Base-by-base conservation (phyloP, 371 early-diverging fungal species). In the Apophysomyces elegans region DNA sequence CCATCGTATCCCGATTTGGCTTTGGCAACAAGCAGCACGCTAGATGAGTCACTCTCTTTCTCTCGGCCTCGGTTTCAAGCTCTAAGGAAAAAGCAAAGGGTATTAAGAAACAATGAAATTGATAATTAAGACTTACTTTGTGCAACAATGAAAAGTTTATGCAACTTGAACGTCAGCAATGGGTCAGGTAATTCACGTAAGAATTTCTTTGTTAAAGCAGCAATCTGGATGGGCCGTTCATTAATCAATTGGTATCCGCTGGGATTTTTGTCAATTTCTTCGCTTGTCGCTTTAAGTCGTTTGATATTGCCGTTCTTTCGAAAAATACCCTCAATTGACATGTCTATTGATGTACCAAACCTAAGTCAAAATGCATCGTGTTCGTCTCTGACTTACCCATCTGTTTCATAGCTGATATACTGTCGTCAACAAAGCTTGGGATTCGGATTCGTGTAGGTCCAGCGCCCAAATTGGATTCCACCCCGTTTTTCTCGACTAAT, bases 261-360 rank as follows among this genome's bases (percentile, higher is more conserved):
- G 12, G 92, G 91, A 69, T 95, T 91, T 63, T 79, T 86, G 70
- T 97, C 96, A 13, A 88, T 86, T 0, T 87, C 80, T 32, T 96
- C 97, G 11, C 86, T 81, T 44, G 95, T 63, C 35, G 91, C 92
- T 61, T 93, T 94, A 57, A 97, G 80, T 44, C 91, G 76, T 63
- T 93, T 83, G 68, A 97, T 96, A 70, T 97, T 97, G 9, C 99
- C 99, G 71, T 95, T 97, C 76, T 96, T 97, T 63, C 99, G 88
- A 84, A 98, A 98, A 9, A 97, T 91, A 8, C 99, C 99, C 74
- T 97, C 97, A 4, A 93, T 88, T 0, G 90, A 84, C 82, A 97
- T 83, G 70, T 95, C 75, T 69, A 65, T 32, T 3, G 41, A 21
- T 5, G 45, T 60, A 61, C 37, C 37, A 58, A 36, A 36, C 56